phyloP scores from a whole-genome alignment of 2,329 filamentous ascomycete genomes.

The Phoma herbarum region DNA sequence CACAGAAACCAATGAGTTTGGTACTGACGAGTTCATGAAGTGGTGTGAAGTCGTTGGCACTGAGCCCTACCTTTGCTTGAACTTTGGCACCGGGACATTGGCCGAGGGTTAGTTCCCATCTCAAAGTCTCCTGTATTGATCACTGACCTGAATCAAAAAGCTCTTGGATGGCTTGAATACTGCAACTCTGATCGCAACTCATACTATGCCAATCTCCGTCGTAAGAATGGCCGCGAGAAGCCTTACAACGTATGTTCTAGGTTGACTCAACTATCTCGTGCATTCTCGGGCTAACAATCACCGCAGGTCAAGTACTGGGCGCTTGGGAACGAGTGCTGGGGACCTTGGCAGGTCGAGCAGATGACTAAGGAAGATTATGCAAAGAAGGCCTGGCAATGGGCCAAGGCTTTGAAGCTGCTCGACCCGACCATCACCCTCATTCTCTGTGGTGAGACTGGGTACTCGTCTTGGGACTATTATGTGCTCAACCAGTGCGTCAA shows the following conservation, averaged over 20 bases:
- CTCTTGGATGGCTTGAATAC: slow-evolving; percentile 83
- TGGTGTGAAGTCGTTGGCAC: slow-evolving; percentile 78
- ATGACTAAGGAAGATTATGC: slow-evolving; percentile 75
- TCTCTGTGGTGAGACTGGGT: slow-evolving; percentile 76
- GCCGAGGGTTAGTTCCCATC: slow-evolving; percentile 58
- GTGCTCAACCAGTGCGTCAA: slow-evolving; percentile 74
- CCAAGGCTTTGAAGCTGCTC: slow-evolving; percentile 74
- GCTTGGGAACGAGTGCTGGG: slow-evolving; percentile 78
- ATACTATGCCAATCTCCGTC: slow-evolving; percentile 81
- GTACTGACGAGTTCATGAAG: slow-evolving; percentile 85
- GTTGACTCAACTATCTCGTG: too few relatives aligned
- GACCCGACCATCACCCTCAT: slow-evolving; percentile 75
- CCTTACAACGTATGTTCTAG: slow-evolving; percentile 69
- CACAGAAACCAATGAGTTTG: slow-evolving; percentile 79
- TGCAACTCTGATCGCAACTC: slow-evolving; percentile 82
- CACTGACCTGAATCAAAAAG: slow-evolving; percentile 51
- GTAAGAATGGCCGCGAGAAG: slow-evolving; percentile 76
- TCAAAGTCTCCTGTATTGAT: background rate
- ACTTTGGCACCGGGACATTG: slow-evolving; percentile 76
- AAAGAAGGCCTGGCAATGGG: slow-evolving; percentile 74
- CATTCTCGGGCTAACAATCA: slow-evolving; percentile 9
- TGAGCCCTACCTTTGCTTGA: slow-evolving; percentile 81
- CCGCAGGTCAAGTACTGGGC: slow-evolving; percentile 79
- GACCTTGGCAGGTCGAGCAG: slow-evolving; percentile 73
- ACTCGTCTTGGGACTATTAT: slow-evolving; percentile 75